A percentile compares a stretch with the other conserved stretches of the same genome.
Evolutionary conservation across 495 filamentous ascomycete genomes (phyloP).

Genomic region (Aspergillus carlsbadensis): DNA sequence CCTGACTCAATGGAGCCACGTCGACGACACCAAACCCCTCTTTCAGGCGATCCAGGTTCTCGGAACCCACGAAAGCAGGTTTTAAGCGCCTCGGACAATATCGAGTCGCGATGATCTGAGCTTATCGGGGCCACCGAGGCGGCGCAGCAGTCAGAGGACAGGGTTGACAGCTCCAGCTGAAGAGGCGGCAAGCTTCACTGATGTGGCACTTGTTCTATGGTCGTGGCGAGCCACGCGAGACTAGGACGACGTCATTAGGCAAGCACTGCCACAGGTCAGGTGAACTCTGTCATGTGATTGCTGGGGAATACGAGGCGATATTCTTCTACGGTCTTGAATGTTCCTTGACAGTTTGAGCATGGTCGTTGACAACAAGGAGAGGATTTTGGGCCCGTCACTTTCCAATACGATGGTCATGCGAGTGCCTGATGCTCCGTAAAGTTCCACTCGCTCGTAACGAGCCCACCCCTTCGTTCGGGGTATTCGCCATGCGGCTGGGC

Average conservation of each 20-base stretch:
- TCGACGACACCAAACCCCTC: not conserved
- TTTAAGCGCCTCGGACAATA: not conserved
- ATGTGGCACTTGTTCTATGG: constrained; percentile 18
- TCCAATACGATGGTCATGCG: too few species aligned
- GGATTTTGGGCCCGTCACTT: too few species aligned
- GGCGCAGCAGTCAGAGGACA: too few species aligned
- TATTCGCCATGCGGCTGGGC: too few species aligned
- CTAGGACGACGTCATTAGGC: not conserved
- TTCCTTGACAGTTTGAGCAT: too few species aligned
- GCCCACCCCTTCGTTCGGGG: too few species aligned
- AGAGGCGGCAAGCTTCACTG: constrained; percentile 11
- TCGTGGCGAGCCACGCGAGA: constrained; percentile 7
- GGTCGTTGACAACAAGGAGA: too few species aligned
- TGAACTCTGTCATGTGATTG: not conserved
- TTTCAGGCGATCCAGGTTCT: not conserved
- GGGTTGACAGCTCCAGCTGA: constrained; percentile 15
- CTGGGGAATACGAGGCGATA: too few species aligned
- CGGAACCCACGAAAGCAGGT: not conserved
- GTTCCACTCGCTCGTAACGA: too few species aligned
- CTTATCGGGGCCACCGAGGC: constrained; percentile 14
- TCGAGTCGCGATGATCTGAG: not conserved
- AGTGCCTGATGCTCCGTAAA: too few species aligned
- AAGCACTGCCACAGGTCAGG: constrained; percentile 15
- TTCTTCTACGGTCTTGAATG: too few species aligned
- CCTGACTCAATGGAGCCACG: constrained; percentile 3